Percentiles rank a stretch among this genome's conserved stretches.
phyloP scores from a whole-genome alignment of 2,329 filamentous ascomycete genomes.

The Xylariaceae sp. region DNA sequence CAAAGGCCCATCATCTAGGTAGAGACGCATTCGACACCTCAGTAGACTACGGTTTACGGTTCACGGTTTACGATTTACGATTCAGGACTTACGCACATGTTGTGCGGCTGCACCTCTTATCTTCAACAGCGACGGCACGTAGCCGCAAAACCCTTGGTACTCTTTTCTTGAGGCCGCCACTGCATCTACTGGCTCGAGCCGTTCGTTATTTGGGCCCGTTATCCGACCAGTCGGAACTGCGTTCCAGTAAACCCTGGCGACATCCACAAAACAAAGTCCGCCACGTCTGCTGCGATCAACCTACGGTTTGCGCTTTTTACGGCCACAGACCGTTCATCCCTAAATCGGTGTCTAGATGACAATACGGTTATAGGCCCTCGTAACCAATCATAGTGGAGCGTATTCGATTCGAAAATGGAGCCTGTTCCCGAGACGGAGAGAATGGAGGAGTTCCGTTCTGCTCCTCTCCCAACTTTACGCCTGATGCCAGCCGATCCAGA shows the following conservation, averaged over 20 bases:
- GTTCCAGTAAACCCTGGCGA: constrained; percentile 22
- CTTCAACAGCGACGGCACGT: constrained; percentile 11
- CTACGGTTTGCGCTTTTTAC: not conserved
- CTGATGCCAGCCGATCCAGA: constrained; percentile 37
- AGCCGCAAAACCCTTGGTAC: not conserved
- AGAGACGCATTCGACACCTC: not conserved
- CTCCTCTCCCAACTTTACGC: constrained; percentile 50
- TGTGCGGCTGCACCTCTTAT: constrained; percentile 4
- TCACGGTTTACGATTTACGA: constrained; percentile 5
- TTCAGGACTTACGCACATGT: constrained; percentile 7
- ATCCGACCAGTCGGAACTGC: constrained; percentile 20
- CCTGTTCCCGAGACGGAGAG: constrained; percentile 63
- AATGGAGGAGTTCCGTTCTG: constrained; percentile 59
- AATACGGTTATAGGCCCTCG: not conserved
- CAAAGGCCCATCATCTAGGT: no score
- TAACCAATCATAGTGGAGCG: not conserved
- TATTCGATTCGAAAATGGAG: constrained; percentile 46
- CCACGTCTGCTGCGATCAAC: constrained; percentile 11
- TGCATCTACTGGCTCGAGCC: constrained; percentile 14
- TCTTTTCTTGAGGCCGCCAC: constrained; percentile 4
- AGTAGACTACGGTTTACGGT: not conserved
- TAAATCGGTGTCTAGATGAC: constrained; percentile 2
- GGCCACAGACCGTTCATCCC: constrained; percentile 1
- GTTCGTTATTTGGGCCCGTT: constrained; percentile 5
- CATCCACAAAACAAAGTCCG: constrained; percentile 15